These are phyloP conservation scores for Cryphonectria radicalis DNA, from an alignment of 2,329 filamentous ascomycete genomes.

Conservation along the genomic window DNA sequence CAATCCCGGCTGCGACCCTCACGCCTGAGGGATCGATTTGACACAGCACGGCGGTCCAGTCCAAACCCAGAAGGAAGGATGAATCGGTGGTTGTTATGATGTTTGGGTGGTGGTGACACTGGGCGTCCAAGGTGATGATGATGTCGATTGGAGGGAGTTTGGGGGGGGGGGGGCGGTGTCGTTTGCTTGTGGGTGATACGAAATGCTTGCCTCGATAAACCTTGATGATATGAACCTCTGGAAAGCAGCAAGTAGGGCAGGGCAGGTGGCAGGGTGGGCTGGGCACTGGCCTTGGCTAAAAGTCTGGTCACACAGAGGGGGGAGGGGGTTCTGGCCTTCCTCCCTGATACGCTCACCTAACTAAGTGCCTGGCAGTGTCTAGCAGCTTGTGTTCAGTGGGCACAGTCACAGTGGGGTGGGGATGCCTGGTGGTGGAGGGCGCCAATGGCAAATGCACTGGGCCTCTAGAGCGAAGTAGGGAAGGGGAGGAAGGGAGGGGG, in stretches of 20 bases:
- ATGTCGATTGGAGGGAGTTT: not conserved
- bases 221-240: not conserved
- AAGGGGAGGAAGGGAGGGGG: no score
- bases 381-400: not conserved
- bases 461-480: not conserved
- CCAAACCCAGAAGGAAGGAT: not conserved
- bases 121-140: slow-evolving; percentile 6
- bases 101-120: not conserved
- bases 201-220: not conserved
- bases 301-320: not conserved
- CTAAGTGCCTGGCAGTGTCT: not conserved
- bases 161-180: slow-evolving; percentile 1
- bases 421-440: not conserved
- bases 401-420: not conserved
- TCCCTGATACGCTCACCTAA: not conserved
- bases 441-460: not conserved
- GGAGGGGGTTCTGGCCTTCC: not conserved
- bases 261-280: not conserved
- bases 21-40: not conserved
- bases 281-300: not conserved
- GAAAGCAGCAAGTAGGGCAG: slow-evolving; percentile 1
- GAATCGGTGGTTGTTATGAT: not conserved
- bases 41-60: not conserved
- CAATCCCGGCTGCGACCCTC: slow-evolving; percentile 23
- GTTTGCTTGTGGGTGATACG: not conserved